Base-by-base conservation (phyloP, 148 eudicot genomes). In the Bassia scoparia region DNA sequence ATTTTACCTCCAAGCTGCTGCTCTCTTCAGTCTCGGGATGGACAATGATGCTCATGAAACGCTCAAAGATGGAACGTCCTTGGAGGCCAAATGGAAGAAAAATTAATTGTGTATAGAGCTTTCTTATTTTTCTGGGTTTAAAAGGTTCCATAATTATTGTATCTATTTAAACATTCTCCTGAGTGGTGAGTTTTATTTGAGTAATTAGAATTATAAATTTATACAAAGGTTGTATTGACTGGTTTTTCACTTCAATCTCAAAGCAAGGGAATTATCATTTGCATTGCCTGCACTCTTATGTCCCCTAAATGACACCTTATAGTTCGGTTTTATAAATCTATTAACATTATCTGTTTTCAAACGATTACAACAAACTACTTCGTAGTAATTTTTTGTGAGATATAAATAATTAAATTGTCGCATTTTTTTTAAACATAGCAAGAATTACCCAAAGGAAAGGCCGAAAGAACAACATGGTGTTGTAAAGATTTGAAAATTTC, bases 1-100 rank as follows among this genome's bases (percentile, higher is more conserved):
- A 26, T 84, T 87, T 76, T 89, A 89, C 76, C 95, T 89, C 64
- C 95, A 89, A 83, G 91, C 91, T 12, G 89, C 95, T 37, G 91
- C 91, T 7, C 86, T 89, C 20, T 87, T 83, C 76, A 89, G 84
- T 73, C 87, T 89, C 21, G 91, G 91, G 26, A 89, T 89, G 95
- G 88, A 87, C 71, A 82, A 84, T 23, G 95, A 87, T 78, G 94
- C 94, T 27, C 79, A 70, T 38, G 94, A 89, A 71, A 89, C 83
- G 1, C 89, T 89, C 61, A 87, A 87, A 77, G 94, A 89, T 60
- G 94, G 90, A 34, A 81, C 90, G 3, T 76, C 83, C 14, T 76
- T 89, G 76, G 90, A 87, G 61, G 77, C 84, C 46, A 88, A 83
- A 74, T 81, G 80, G 78, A 83, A 77, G 71, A 74, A 78, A 68